A percentile compares a stretch with the other conserved stretches of the same genome.
Evolutionary conservation across 2,329 filamentous ascomycete genomes (phyloP).

Genomic region (Alternaria gaisen): DNA sequence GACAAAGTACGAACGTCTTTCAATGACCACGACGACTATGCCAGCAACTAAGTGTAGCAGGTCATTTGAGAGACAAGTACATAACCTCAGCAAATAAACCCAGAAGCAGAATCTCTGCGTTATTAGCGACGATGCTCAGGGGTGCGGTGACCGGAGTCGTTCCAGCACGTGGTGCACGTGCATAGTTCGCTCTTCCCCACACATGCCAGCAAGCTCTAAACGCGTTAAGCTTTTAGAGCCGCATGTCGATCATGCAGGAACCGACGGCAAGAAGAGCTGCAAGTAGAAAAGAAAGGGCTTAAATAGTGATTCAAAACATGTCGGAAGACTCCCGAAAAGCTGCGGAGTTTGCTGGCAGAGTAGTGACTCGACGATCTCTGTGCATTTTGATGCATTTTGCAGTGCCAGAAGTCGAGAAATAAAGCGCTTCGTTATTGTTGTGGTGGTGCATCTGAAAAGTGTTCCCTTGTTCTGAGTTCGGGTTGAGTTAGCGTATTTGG

Average conservation of each 20-base stretch:
- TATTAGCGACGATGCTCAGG: neutral
- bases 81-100: neutral
- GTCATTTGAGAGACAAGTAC: neutral
- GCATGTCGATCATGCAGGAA: conserved; percentile 46
- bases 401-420: conserved; percentile 17
- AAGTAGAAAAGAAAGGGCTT: conserved; percentile 22
- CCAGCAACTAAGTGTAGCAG: neutral
- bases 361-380: conserved; percentile 7
- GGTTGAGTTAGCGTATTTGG: conserved; percentile 20
- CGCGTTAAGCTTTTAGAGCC: conserved; percentile 49
- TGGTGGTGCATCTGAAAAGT: conserved; percentile 25
- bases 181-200: conserved; percentile 39
- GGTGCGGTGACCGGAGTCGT: conserved; percentile 6
- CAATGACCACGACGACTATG: neutral
- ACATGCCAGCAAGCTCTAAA: conserved; percentile 37
- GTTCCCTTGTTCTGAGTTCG: conserved; percentile 26
- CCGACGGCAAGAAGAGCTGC: conserved; percentile 38
- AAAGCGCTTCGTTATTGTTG: conserved; percentile 25
- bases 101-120: neutral
- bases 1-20: neutral
- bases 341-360: conserved; percentile 19
- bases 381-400: neutral
- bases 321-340: conserved; percentile 42
- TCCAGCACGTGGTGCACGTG: conserved; percentile 36
- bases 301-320: conserved; percentile 19